Evolutionary conservation across 345 rosid species (phyloP), one percentile per base, ranked within the genome.

Genomic region (Fremontodendron californicum): DNA sequence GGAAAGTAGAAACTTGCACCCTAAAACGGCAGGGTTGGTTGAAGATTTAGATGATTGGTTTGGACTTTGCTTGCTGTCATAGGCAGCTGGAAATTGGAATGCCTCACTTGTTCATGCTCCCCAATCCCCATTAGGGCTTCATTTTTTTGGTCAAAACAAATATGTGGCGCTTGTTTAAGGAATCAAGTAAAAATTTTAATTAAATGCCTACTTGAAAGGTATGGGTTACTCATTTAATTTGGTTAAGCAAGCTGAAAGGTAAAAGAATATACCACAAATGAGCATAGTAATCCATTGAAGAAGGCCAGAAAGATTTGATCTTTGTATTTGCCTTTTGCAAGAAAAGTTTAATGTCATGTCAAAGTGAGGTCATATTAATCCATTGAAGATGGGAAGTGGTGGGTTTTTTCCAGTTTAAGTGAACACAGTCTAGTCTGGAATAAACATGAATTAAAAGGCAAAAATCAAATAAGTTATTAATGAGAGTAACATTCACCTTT

Each of bases 401-500:
- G 49, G 13, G 43, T 52, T 40, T 31, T 73, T 71, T 63, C 62
- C 55, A 19, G 66, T 29, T 76, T 46, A 78, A 64, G 25, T 65
- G 63, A 58, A 61, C 57, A 51, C 45, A n/a, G 61, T 74, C 33
- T 58, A 60, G 69, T 33, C 8, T 48, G 77, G 66, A 78, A 79
- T 55, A 51, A 75, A 68, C 57, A 68, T 62, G 65, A 77, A 77
- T 55, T 7, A n/a, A 48, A 54, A 77, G 42, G 67, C 65, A 57
- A 73, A 54, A 76, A 75, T 78, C 37, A 45, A 78, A 69, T 31
- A 66, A 79, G 77, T 79, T 79, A 60, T 11, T 27, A 9, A 40
- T 39, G 86, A 86, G 84, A 85, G 81, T 76, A 79, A 33, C 15
- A 35, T 42, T 54, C 37, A 60, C 79, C 74, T 58, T 76, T 51